Evolutionary conservation across 164 flowering plant genomes (phyloP), one percentile per base, ranked within the genome.

Genomic region (Magnolia sinica): DNA sequence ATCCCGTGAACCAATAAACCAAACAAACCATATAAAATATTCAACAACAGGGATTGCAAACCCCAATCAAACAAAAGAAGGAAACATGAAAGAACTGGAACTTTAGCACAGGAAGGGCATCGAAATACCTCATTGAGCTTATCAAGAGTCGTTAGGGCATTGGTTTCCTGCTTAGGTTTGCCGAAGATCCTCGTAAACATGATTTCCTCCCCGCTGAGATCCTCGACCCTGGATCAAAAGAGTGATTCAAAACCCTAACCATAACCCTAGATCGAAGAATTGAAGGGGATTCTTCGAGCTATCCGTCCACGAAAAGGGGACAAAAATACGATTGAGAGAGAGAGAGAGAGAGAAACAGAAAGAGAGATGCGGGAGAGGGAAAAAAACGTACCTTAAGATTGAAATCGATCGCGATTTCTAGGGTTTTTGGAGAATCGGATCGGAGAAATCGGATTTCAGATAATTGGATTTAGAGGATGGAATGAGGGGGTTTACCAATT

Each of bases 131-230:
- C 79, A 50, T 77, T 77, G 11, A 77, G 72, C 51, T 77, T 77
- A 52, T 77, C 79, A 2, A 77, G 70, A 51, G 79, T 72, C 3
- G 76, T 27, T 1, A 77, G 29, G 45, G 79, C 75, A 72, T 72
- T 77, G 27, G 75, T 72, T 67, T 72, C 79, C 75, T 72, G 76
- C 52, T 77, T 77, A 8, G 79, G 79, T 31, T 72, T 77, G 50
- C 79, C 79, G 29, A 77, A 77, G 10, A 77, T 65, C 64, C 72
- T 77, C 31, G 75, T 73, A 72, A 77, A 77, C 79, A 77, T 77
- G 76, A 37, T 67, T 55, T 73, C 45, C 65, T 65, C 29, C 63
- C 59, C 50, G 10, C 50, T 45, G 20, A 14, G 19, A 58, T 55
- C 45, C 64, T 24, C 37, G 20, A 18, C 64, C 51, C 65, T 72